These are phyloP conservation scores for Hymenoscyphus albidus DNA, from an alignment of 2,329 filamentous ascomycete genomes.

Conservation along the genomic window DNA sequence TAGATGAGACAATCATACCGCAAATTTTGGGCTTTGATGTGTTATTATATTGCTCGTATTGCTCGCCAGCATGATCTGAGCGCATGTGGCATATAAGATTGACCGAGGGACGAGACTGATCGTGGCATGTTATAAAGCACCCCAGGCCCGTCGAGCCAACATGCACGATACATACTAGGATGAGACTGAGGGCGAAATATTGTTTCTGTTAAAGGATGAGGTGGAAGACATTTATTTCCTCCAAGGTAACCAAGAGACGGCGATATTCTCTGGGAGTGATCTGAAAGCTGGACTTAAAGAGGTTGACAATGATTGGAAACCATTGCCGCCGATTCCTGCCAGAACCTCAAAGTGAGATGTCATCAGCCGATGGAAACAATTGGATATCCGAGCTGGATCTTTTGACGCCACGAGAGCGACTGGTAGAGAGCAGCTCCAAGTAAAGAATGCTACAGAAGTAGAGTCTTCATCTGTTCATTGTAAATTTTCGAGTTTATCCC, in stretches of 20 bases:
- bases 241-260: not conserved
- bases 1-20: constrained; percentile 17
- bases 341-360: not conserved
- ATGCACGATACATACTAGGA: not conserved
- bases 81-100: constrained; percentile 16
- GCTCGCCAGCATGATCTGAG: constrained; percentile 19
- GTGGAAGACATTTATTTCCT: not conserved
- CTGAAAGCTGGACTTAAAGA: not conserved
- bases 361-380: not conserved
- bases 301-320: not conserved
- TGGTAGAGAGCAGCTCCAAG: not conserved
- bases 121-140: not conserved
- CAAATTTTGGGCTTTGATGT: constrained; percentile 14
- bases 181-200: not conserved
- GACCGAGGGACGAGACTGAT: not conserved
- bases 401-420: not conserved
- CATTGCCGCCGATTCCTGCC: not conserved
- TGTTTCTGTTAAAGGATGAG: not conserved
- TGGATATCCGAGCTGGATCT: not conserved
- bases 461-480: not conserved
- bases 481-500: not conserved
- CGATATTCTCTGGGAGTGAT: not conserved
- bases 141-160: not conserved
- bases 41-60: constrained; percentile 14
- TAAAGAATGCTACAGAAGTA: not conserved